These are phyloP conservation scores for Oehlia diaphana DNA, from an alignment of 192 early-diverging fungal genomes.

Conservation along the genomic window DNA sequence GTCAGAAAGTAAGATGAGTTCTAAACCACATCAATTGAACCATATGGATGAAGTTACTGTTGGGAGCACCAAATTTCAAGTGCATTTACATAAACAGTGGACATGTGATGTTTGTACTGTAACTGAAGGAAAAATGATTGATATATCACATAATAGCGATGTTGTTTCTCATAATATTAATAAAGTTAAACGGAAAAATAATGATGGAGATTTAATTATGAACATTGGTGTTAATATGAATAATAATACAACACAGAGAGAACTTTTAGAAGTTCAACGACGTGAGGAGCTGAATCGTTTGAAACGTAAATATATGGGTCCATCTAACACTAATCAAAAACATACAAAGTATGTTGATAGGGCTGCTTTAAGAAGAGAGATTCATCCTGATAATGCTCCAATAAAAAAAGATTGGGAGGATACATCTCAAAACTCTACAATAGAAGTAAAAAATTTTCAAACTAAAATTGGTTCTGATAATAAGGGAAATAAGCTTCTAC, in stretches of 20 bases:
- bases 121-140: slow-evolving; percentile 48
- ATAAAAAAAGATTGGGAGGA: slow-evolving; percentile 25
- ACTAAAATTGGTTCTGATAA: slow-evolving; percentile 41
- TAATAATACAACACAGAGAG: slow-evolving; percentile 27
- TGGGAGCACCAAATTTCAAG: slow-evolving; percentile 56
- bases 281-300: slow-evolving; percentile 35
- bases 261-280: slow-evolving; percentile 33
- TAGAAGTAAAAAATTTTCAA: neutral
- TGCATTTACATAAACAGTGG: slow-evolving; percentile 64
- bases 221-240: slow-evolving; percentile 2
- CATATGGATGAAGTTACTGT: slow-evolving; percentile 58
- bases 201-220: neutral
- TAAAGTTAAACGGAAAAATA: neutral
- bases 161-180: neutral
- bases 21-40: slow-evolving; percentile 49
- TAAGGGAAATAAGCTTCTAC: slow-evolving; percentile 58
- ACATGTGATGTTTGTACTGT: slow-evolving; percentile 61
- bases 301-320: slow-evolving; percentile 28
- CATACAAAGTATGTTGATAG: slow-evolving; percentile 58
- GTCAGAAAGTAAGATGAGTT: slow-evolving; percentile 59
- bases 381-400: slow-evolving; percentile 48
- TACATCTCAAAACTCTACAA: neutral
- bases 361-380: slow-evolving; percentile 62
- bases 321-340: slow-evolving; percentile 28
- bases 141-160: slow-evolving; percentile 28